A percentile compares a stretch with the other conserved stretches of the same genome.
Conservation (phyloP, 2,329 filamentous ascomycete genomes). For the Pseudogymnoascus sp. region DNA sequence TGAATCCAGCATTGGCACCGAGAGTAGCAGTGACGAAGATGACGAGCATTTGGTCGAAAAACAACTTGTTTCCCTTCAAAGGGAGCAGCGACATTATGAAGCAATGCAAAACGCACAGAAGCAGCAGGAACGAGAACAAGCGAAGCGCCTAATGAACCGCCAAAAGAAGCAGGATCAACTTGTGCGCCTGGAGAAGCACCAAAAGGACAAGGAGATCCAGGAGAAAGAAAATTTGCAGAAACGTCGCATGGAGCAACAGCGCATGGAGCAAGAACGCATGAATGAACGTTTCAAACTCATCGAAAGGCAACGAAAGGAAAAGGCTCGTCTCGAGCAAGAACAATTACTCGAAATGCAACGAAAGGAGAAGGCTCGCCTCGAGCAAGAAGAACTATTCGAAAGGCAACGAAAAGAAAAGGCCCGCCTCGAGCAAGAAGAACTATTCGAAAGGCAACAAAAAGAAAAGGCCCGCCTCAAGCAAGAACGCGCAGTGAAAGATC, state of each 20-base stretch:
- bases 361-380: too few species aligned
- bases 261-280: not conserved
- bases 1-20: not conserved
- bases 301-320: too few species aligned
- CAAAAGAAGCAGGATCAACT: not conserved
- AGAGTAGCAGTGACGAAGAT: not conserved
- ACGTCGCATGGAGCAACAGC: not conserved
- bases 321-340: too few species aligned
- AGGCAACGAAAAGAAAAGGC: too few species aligned
- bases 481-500: too few species aligned
- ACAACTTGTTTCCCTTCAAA: not conserved
- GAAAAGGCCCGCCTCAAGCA: too few species aligned
- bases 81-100: not conserved
- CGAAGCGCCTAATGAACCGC: not conserved
- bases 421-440: too few species aligned
- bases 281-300: not conserved
- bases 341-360: too few species aligned
- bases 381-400: too few species aligned
- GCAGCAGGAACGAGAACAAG: not conserved
- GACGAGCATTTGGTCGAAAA: not conserved
- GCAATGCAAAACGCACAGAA: not conserved
- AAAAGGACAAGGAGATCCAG: not conserved
- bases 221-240: not conserved
- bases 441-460: too few species aligned
- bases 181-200: not conserved